Percentiles rank a stretch among this genome's conserved stretches.
These are phyloP conservation scores for Acanthamoeba sp. DNA, from an alignment of 208 protist species.

Conservation along the genomic window DNA sequence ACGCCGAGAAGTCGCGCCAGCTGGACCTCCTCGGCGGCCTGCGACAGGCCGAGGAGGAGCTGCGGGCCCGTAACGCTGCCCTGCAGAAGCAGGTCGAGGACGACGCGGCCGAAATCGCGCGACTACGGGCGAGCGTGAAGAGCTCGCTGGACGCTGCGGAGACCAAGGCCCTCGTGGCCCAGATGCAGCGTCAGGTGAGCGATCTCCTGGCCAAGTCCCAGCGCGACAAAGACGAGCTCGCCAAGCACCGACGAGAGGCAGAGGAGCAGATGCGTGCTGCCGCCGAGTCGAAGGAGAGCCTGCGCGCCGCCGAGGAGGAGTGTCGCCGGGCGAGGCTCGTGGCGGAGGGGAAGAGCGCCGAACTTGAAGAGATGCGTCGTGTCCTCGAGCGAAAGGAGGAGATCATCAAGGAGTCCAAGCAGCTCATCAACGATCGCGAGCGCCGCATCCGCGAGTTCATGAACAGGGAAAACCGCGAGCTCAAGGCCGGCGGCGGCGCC, in stretches of 20 bases:
- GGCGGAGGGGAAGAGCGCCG: neutral
- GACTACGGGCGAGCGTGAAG: neutral
- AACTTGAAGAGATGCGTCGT: neutral
- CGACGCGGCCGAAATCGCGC: neutral
- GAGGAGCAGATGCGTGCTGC: neutral
- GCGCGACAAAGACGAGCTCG: slow-evolving; percentile 22
- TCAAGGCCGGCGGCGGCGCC: neutral
- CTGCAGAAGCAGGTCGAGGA: neutral
- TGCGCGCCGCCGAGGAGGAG: neutral
- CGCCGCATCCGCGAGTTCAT: slow-evolving; percentile 46
- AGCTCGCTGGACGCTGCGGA: neutral
- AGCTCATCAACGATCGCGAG: slow-evolving; percentile 20
- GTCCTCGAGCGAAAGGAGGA: neutral
- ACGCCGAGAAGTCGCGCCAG: neutral
- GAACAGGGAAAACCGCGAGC: neutral
- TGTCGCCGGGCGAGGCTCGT: neutral
- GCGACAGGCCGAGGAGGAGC: neutral
- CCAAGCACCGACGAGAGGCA: neutral
- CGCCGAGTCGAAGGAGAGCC: neutral
- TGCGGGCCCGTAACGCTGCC: neutral
- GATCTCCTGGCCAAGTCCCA: neutral
- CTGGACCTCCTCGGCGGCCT: neutral
- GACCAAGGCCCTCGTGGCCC: neutral
- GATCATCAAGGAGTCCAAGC: slow-evolving; percentile 37
- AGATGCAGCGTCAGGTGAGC: slow-evolving; percentile 1